phyloP scores from a whole-genome alignment of 148 eudicot genomes.

The Spergularia marina region DNA sequence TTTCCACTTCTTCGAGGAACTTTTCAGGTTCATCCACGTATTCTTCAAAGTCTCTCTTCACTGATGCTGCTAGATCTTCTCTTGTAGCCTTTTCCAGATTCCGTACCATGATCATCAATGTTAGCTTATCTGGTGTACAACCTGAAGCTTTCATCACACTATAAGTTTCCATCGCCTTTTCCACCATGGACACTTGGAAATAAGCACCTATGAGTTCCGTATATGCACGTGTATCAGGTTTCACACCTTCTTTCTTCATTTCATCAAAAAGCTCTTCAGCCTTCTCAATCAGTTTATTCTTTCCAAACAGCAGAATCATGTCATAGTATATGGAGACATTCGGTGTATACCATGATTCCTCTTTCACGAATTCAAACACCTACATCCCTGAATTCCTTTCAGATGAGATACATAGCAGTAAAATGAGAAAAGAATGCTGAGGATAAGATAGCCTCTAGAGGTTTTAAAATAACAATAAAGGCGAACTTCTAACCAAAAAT shows the following conservation, averaged over 20 bases:
- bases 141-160: slow-evolving; percentile 61
- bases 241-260: slow-evolving; percentile 51
- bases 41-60: slow-evolving; percentile 49
- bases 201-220: slow-evolving; percentile 71
- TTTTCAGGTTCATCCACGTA: slow-evolving; percentile 50
- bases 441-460: too few species aligned
- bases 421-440: neutral
- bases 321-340: slow-evolving; percentile 45
- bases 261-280: slow-evolving; percentile 53
- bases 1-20: slow-evolving; percentile 55
- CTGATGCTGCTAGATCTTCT: slow-evolving; percentile 48
- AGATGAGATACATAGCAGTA: slow-evolving; percentile 32
- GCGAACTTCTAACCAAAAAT: neutral
- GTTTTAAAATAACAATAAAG: neutral
- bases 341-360: slow-evolving; percentile 62
- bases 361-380: slow-evolving; percentile 65
- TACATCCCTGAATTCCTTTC: slow-evolving; percentile 37
- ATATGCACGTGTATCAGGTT: slow-evolving; percentile 61
- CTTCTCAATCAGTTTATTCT: slow-evolving; percentile 46
- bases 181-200: slow-evolving; percentile 46
- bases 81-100: slow-evolving; percentile 55
- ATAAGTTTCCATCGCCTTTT: slow-evolving; percentile 66
- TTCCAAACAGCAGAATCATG: slow-evolving; percentile 60
- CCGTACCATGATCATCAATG: slow-evolving; percentile 54
- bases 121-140: slow-evolving; percentile 60